These are phyloP conservation scores for Melaleuca alternifolia DNA, from an alignment of 345 rosid species.

Conservation along the genomic window DNA sequence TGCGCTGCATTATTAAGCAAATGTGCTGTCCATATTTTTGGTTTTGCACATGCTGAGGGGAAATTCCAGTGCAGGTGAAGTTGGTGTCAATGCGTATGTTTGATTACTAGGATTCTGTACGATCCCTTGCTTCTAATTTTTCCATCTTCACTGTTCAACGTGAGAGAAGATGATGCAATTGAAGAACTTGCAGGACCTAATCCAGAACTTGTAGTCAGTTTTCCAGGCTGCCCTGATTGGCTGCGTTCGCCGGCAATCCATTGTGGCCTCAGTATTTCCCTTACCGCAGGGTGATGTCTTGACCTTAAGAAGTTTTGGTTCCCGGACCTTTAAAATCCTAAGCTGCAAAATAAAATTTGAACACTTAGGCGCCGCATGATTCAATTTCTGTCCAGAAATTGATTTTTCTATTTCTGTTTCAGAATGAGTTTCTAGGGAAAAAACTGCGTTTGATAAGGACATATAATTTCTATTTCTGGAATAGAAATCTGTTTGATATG, in stretches of 20 bases:
- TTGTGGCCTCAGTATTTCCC: not conserved
- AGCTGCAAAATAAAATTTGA: not conserved
- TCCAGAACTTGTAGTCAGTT: not conserved
- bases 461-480: too few relatives aligned
- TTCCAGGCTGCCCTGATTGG: not conserved
- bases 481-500: too few relatives aligned
- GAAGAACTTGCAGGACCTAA: not conserved
- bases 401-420: too few relatives aligned
- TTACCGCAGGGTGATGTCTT: not conserved
- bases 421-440: too few relatives aligned
- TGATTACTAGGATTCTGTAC: not conserved
- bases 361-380: too few relatives aligned
- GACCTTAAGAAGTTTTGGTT: not conserved
- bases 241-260: not conserved
- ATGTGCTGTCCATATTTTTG: not conserved
- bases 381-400: too few relatives aligned
- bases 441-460: too few relatives aligned
- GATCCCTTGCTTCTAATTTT: not conserved
- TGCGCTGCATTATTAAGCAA: not conserved
- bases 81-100: not conserved
- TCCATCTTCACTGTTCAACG: not conserved
- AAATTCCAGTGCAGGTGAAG: not conserved
- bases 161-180: not conserved
- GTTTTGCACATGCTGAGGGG: not conserved
- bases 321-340: not conserved